These are phyloP conservation scores for Lablab purpureus DNA, from an alignment of 306 rosid genomes.

Conservation along the genomic window DNA sequence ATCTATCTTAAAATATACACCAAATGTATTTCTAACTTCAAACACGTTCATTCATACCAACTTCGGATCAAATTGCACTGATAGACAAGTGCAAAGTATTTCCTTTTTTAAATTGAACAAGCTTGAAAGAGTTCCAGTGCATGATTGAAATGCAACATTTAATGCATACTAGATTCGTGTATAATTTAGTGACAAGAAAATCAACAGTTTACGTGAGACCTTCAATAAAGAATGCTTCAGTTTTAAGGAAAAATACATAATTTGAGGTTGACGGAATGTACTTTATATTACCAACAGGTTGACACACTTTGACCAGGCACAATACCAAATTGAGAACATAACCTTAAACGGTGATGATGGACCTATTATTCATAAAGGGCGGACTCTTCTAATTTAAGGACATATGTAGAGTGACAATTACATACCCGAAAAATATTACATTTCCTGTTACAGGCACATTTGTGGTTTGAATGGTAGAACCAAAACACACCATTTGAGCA, in stretches of 20 bases:
- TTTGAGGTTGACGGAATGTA: neutral
- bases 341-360: neutral
- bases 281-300: neutral
- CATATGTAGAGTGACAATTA: too few relatives aligned
- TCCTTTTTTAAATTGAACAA: too few relatives aligned
- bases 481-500: too few relatives aligned
- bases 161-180: neutral
- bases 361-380: neutral
- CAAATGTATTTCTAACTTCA: too few relatives aligned
- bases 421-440: too few relatives aligned
- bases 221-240: neutral
- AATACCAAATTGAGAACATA: neutral
- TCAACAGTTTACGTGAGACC: neutral
- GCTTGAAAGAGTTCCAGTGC: neutral
- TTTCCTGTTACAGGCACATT: too few relatives aligned
- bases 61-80: too few relatives aligned
- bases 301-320: neutral
- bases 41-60: too few relatives aligned
- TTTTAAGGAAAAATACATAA: neutral
- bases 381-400: too few relatives aligned
- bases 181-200: neutral
- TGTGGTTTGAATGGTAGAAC: neutral
- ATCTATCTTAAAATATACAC: too few relatives aligned
- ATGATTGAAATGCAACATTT: neutral
- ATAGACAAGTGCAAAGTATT: too few relatives aligned